Conservation (phyloP, 2,329 filamentous ascomycete species). For the Aspergillus transmontanensis region DNA sequence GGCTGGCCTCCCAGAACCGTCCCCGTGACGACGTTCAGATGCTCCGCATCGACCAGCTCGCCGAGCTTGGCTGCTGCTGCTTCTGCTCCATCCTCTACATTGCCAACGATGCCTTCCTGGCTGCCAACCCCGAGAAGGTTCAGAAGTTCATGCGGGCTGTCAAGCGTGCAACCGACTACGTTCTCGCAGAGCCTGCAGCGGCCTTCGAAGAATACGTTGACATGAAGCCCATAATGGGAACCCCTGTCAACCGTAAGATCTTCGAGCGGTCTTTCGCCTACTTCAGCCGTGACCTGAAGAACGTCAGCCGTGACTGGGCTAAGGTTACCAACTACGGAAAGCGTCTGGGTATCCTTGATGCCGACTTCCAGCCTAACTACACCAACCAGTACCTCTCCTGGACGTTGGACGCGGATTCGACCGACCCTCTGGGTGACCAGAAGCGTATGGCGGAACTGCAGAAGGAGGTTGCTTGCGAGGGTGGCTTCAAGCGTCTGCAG, state of each 20-base stretch:
- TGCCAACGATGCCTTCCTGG: slow-evolving; percentile 71
- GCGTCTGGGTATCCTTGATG: slow-evolving; percentile 67
- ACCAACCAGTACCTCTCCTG: slow-evolving; percentile 72
- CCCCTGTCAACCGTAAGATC: slow-evolving; percentile 72
- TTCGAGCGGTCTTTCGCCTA: slow-evolving; percentile 78
- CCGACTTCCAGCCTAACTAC: slow-evolving; percentile 70
- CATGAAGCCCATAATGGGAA: slow-evolving; percentile 71
- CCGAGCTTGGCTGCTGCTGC: slow-evolving; percentile 79
- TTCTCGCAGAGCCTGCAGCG: slow-evolving; percentile 63
- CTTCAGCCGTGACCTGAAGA: slow-evolving; percentile 74
- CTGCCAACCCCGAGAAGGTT: slow-evolving; percentile 67
- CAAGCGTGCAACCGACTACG: slow-evolving; percentile 73
- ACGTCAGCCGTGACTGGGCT: slow-evolving; percentile 72
- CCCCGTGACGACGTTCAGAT: slow-evolving; percentile 72
- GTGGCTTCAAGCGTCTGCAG: slow-evolving; percentile 57
- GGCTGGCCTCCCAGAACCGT: slow-evolving; percentile 66
- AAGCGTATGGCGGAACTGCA: slow-evolving; percentile 72
- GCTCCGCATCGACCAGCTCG: slow-evolving; percentile 79
- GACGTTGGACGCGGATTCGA: slow-evolving; percentile 65
- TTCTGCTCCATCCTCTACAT: slow-evolving; percentile 84
- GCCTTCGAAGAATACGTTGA: slow-evolving; percentile 71
- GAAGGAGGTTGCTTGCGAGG: slow-evolving; percentile 64
- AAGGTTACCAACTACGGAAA: slow-evolving; percentile 80
- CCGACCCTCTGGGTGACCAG: slow-evolving; percentile 72
- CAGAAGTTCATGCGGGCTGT: slow-evolving; percentile 70